Evolutionary conservation across 345 rosid species (phyloP), one percentile per base, ranked within the genome.

Genomic region (Schrenkiella parvula): DNA sequence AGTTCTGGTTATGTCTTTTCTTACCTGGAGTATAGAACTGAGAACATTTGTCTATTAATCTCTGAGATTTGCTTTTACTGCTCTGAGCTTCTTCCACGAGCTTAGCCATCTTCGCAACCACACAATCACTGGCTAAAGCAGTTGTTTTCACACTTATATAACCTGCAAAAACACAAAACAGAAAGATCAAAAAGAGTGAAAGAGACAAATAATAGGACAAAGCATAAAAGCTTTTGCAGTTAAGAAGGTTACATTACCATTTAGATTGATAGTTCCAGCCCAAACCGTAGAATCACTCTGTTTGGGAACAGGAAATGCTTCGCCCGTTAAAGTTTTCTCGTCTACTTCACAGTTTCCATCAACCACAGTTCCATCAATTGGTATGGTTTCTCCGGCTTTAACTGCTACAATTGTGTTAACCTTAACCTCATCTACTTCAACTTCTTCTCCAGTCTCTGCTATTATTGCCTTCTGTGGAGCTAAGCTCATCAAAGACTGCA

Each of bases 41-140:
- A 28, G 93, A 85, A 72, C 86, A 87, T 78, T 74, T 82, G 78
- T 95, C 99, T 6, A 91, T 81, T 14, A 91, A 75, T 70, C 88
- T 88, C 56, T 95, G 95, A 11, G 90, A 82, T 65, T 55, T 87
- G 18, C 96, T 78, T 84, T 87, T 89, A 82, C 85, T 80, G 66
- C 82, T 91, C 48, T 95, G 98, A 68, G 99, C 99, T 80, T 91
- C 96, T 82, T 95, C 99, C 18, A 95, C 99, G 17, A 95, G 87
- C 81, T 86, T 87, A 53, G 90, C 84, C 99, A 95, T 87, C 78
- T 86, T 89, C 4, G 98, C 90, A 29, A 95, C 96, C 32, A 86
- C 84, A 43, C 92, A 91, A 57, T 91, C 98, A 82, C 85, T 82
- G 19, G 99, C 96, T 56, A 95, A 48, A 26, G 88, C 85, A 14